Conservation (phyloP, 2,329 filamentous ascomycete genomes). For the Aspergillus novoparasiticus region DNA sequence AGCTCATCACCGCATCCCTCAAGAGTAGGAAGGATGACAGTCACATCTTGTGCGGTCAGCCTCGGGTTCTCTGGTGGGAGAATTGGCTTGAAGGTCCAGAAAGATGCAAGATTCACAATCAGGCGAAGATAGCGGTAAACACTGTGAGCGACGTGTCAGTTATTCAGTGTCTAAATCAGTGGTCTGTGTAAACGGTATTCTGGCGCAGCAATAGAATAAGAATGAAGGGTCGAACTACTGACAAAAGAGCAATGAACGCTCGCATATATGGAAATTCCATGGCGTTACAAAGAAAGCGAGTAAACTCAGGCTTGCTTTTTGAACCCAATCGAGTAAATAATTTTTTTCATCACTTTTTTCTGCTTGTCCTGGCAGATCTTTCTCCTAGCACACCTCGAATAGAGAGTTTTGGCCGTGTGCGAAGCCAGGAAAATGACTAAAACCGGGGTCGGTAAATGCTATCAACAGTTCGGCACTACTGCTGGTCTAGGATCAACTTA, state of each 20-base stretch:
- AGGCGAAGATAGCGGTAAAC: slow-evolving; percentile 84
- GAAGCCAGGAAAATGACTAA: neutral
- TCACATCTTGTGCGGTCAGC: slow-evolving; percentile 80
- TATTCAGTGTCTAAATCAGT: neutral
- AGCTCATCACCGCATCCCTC: slow-evolving; percentile 84
- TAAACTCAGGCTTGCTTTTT: slow-evolving; percentile 5
- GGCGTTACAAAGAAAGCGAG: slow-evolving; percentile 4
- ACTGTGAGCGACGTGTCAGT: slow-evolving; percentile 51
- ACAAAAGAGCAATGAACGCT: slow-evolving; percentile 47
- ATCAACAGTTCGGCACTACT: neutral
- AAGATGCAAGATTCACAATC: slow-evolving; percentile 80
- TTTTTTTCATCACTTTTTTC: neutral
- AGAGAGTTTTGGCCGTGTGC: neutral
- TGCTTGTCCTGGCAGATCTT: neutral
- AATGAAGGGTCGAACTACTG: slow-evolving; percentile 25
- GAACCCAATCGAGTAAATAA: neutral
- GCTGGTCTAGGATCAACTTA: slow-evolving; percentile 2
- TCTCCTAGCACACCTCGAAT: neutral
- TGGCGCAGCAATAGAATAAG: neutral
- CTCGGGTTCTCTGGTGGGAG: slow-evolving; percentile 79
- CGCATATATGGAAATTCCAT: slow-evolving; percentile 44
- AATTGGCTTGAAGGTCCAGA: slow-evolving; percentile 84
- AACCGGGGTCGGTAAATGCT: neutral
- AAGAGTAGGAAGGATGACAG: slow-evolving; percentile 90
- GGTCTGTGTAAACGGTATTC: neutral